Evolutionary conservation across 2,329 filamentous ascomycete species (phyloP).

Genomic region (Nakataea oryzae): DNA sequence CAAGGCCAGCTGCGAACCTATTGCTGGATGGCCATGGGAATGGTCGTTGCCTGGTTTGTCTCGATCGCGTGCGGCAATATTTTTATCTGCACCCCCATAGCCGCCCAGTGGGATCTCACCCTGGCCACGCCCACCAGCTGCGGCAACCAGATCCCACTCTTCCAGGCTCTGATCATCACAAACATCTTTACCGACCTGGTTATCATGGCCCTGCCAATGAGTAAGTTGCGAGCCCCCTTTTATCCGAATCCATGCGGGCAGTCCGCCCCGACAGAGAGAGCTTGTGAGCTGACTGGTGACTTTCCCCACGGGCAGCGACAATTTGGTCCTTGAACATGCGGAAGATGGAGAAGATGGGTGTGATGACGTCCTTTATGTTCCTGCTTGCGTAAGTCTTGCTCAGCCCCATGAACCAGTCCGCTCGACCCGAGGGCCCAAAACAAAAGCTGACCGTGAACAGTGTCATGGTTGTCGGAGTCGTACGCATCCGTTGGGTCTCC

Average conservation of each 20-base stretch:
- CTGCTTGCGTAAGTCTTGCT: slow-evolving; percentile 20
- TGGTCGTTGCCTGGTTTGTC: slow-evolving; percentile 15
- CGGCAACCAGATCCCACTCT: slow-evolving; percentile 22
- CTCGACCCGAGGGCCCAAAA: too few relatives aligned
- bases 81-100: slow-evolving; percentile 18
- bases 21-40: slow-evolving; percentile 15
- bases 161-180: slow-evolving; percentile 24
- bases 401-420: too few relatives aligned
- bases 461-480: slow-evolving; percentile 24
- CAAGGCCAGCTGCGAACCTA: slow-evolving; percentile 17
- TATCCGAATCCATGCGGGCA: too few relatives aligned
- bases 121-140: slow-evolving; percentile 13
- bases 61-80: slow-evolving; percentile 16
- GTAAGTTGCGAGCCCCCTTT: slow-evolving; percentile 11
- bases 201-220: slow-evolving; percentile 25
- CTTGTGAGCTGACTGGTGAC: not conserved
- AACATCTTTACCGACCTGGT: slow-evolving; percentile 25
- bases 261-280: too few relatives aligned
- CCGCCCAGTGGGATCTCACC: slow-evolving; percentile 11
- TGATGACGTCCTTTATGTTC: slow-evolving; percentile 23
- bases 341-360: slow-evolving; percentile 22
- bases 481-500: slow-evolving; percentile 25
- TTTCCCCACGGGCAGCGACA: not conserved
- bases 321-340: slow-evolving; percentile 27
- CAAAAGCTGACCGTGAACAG: slow-evolving; percentile 9